Evolutionary conservation across 176 grass and related monocot genomes (phyloP).

Genomic region (Coix lacrymajobi): DNA sequence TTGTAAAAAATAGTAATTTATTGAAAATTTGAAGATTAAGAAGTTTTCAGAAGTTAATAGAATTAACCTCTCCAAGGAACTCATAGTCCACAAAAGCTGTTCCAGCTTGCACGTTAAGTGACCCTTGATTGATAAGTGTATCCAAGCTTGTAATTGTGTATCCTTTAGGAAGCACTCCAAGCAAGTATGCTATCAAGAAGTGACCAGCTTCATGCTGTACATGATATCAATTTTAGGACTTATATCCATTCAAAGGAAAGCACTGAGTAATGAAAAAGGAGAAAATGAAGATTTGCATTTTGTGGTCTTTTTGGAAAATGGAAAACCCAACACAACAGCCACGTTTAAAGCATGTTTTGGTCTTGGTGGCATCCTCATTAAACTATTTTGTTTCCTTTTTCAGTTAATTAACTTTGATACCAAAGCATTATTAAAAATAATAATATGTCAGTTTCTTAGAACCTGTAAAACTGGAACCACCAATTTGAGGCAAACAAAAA

Average conservation of each 20-base stretch:
- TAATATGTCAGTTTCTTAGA: background rate
- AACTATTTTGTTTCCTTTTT: background rate
- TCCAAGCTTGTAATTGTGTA: conserved; percentile 78
- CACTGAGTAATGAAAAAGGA: background rate
- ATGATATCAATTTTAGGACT: conserved; percentile 12
- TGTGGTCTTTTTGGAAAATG: background rate
- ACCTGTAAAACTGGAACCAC: background rate
- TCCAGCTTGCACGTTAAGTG: conserved; percentile 82
- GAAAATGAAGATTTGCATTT: background rate
- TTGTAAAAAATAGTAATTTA: background rate
- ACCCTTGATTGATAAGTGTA: conserved; percentile 57
- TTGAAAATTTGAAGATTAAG: background rate
- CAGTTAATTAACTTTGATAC: background rate
- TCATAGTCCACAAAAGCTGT: conserved; percentile 89
- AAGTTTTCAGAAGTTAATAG: background rate
- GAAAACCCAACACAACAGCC: background rate
- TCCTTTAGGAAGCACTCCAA: conserved; percentile 71
- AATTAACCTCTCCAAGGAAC: conserved; percentile 79
- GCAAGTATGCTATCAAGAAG: conserved; percentile 86
- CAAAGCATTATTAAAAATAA: background rate
- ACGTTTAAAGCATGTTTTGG: background rate
- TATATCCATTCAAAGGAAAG: background rate
- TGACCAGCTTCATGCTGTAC: conserved; percentile 89
- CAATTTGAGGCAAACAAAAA: background rate
- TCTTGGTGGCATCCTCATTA: background rate